Conservation (phyloP, 2,329 filamentous ascomycete genomes). For the Claviceps pusilla region DNA sequence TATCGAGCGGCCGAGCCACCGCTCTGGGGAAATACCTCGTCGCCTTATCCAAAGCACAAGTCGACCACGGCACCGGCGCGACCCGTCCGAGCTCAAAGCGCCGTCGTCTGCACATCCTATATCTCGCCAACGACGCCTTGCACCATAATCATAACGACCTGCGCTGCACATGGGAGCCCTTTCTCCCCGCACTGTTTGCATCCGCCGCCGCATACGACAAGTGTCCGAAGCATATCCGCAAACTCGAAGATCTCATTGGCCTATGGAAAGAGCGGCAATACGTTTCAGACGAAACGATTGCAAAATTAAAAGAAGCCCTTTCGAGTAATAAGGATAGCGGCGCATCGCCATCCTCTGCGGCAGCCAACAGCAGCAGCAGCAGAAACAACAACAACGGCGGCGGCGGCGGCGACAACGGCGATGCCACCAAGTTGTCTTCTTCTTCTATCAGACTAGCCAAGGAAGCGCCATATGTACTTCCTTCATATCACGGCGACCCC, state of each 20-base stretch:
- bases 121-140: slow-evolving; percentile 64
- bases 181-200: slow-evolving; percentile 47
- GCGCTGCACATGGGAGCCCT: slow-evolving; percentile 39
- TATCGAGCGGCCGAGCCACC: slow-evolving; percentile 49
- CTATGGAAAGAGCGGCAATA: slow-evolving; percentile 58
- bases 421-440: background rate
- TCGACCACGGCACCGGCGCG: slow-evolving; percentile 16
- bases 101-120: slow-evolving; percentile 60
- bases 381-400: slow-evolving; percentile 2
- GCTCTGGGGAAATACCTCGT: slow-evolving; percentile 63
- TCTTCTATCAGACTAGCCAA: slow-evolving; percentile 29
- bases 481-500: slow-evolving; percentile 61
- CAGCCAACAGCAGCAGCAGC: slow-evolving; percentile 6
- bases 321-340: slow-evolving; percentile 20
- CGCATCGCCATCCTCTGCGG: slow-evolving; percentile 8
- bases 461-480: slow-evolving; percentile 53
- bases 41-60: slow-evolving; percentile 41
- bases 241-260: slow-evolving; percentile 47
- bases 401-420: background rate
- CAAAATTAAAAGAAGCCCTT: slow-evolving; percentile 44
- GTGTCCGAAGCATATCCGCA: slow-evolving; percentile 49
- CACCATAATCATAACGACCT: slow-evolving; percentile 48
- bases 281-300: slow-evolving; percentile 37
- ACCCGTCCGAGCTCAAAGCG: slow-evolving; percentile 44
- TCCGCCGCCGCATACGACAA: slow-evolving; percentile 41